A percentile compares a stretch with the other conserved stretches of the same genome.
phyloP scores from a whole-genome alignment of 78 protist genomes.

The Chrysochromulina parva region DNA sequence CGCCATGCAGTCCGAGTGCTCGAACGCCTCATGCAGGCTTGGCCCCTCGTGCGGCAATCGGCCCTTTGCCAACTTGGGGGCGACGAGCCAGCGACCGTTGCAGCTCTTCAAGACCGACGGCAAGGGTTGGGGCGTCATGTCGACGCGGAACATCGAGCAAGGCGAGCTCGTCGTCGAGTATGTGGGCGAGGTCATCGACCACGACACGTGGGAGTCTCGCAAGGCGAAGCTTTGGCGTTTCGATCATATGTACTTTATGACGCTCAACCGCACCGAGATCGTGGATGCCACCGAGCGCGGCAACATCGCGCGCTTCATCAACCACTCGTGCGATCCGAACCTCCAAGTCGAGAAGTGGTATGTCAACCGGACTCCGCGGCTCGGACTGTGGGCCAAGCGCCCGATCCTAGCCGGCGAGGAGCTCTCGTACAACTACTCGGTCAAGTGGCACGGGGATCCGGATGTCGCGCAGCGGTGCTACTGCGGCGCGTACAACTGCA shows the following conservation, averaged over 20 bases:
- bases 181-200: conserved; percentile 28
- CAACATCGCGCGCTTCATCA: conserved; percentile 13
- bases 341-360: neutral
- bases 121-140: conserved; percentile 9
- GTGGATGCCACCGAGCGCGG: neutral
- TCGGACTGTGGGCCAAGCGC: neutral
- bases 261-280: neutral
- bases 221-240: too few relatives aligned
- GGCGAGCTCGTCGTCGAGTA: conserved; percentile 14
- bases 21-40: neutral
- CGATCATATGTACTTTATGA: neutral
- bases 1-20: neutral
- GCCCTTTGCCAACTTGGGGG: neutral
- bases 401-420: neutral
- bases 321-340: conserved; percentile 8
- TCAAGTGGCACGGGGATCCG: neutral
- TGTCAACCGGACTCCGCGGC: neutral
- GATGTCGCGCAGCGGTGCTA: neutral
- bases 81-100: neutral
- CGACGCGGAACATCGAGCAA: neutral
- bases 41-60: neutral
- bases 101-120: neutral
- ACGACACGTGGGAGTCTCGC: neutral
- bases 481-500: neutral
- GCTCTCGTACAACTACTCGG: neutral